A percentile compares a stretch with the other conserved stretches of the same genome.
Conservation (phyloP, 768 basidiomycete species). For the Rhodotorula toruloides region DNA sequence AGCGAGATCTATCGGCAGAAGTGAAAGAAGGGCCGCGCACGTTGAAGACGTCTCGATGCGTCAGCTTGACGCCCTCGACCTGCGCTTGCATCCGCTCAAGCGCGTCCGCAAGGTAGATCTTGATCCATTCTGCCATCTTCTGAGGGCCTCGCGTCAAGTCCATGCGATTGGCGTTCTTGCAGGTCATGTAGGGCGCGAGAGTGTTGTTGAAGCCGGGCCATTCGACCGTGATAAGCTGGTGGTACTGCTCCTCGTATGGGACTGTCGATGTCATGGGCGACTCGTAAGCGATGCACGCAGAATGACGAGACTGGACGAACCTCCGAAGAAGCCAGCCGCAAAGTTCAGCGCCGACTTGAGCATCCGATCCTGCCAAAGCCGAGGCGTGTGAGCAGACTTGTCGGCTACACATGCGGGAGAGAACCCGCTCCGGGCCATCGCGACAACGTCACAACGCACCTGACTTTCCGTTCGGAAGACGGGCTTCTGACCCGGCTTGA, state of each 20-base stretch:
- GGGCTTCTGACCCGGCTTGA: conserved; percentile 59
- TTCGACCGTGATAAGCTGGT: conserved; percentile 72
- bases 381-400: neutral
- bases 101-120: conserved; percentile 66
- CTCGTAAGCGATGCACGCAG: neutral
- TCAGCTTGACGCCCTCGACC: conserved; percentile 60
- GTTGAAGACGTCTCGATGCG: conserved; percentile 63
- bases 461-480: conserved; percentile 58
- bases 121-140: conserved; percentile 56
- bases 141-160: neutral
- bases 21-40: neutral
- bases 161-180: conserved; percentile 56
- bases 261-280: conserved; percentile 60
- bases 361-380: conserved; percentile 55
- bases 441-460: conserved; percentile 48
- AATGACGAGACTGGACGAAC: neutral
- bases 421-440: conserved; percentile 58
- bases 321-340: conserved; percentile 52
- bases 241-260: conserved; percentile 63
- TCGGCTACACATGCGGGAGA: conserved; percentile 26
- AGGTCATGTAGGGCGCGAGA: conserved; percentile 52
- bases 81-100: conserved; percentile 55
- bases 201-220: conserved; percentile 55
- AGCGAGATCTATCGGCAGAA: neutral
- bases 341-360: conserved; percentile 51